Conservation (phyloP, 2,329 filamentous ascomycete species). For the Tolypocladium guangdongense region DNA sequence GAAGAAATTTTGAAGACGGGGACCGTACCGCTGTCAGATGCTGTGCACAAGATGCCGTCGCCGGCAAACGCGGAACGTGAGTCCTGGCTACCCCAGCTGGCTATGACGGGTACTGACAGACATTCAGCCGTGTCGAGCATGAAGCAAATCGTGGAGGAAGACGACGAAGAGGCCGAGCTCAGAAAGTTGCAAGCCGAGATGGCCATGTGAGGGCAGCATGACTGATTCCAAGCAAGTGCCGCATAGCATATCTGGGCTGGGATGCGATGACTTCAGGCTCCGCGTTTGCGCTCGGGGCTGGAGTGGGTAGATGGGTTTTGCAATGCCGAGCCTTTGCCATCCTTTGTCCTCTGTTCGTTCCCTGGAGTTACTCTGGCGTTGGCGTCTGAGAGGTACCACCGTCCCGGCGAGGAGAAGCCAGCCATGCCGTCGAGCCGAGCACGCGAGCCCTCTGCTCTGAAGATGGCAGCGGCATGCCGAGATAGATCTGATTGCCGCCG, state of each 20-base stretch:
- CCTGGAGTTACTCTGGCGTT: background rate
- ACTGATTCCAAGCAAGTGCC: background rate
- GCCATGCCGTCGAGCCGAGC: background rate
- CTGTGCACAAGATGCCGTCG: slow-evolving; percentile 64
- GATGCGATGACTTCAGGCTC: background rate
- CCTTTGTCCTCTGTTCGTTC: background rate
- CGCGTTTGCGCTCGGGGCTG: background rate
- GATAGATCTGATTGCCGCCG: background rate
- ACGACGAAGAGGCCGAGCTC: slow-evolving; percentile 93
- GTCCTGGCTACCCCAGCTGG: slow-evolving; percentile 22
- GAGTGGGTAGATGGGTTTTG: background rate
- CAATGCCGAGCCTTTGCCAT: background rate
- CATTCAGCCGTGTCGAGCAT: slow-evolving; percentile 20
- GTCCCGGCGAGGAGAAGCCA: background rate
- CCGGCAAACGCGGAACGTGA: slow-evolving; percentile 66
- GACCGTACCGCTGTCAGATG: slow-evolving; percentile 68
- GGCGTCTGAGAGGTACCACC: background rate
- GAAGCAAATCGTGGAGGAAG: slow-evolving; percentile 52
- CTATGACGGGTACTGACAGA: slow-evolving; percentile 2
- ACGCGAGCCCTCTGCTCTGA: background rate
- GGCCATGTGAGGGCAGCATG: slow-evolving; percentile 58
- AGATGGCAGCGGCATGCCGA: background rate
- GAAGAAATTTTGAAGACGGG: slow-evolving; percentile 89
- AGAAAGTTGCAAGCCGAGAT: slow-evolving; percentile 91
- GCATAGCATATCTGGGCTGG: slow-evolving; percentile 5